These are phyloP conservation scores for Debaryomyces coudertii DNA, from an alignment of 1,139 yeast genomes.

Conservation along the genomic window DNA sequence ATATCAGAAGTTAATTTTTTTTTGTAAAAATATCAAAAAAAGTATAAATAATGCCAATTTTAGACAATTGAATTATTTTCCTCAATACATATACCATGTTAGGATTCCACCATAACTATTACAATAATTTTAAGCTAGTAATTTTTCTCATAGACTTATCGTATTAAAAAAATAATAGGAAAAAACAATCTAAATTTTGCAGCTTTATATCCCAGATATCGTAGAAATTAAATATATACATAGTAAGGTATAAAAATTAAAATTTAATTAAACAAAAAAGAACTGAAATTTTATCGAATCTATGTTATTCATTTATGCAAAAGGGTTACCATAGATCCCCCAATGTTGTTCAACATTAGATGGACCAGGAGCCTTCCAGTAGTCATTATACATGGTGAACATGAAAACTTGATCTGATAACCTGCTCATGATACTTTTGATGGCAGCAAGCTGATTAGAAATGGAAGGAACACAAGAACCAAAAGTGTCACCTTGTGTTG, in stretches of 20 bases:
- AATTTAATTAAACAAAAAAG: background rate
- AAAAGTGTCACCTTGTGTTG: slow-evolving; percentile 64
- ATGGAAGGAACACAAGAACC: slow-evolving; percentile 75
- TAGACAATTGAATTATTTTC: too few relatives aligned
- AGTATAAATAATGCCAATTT: too few relatives aligned
- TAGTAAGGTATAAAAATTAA: slow-evolving; percentile 3
- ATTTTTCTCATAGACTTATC: too few relatives aligned
- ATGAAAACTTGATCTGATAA: slow-evolving; percentile 61
- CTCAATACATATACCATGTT: too few relatives aligned
- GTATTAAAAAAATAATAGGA: background rate
- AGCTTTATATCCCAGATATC: background rate
- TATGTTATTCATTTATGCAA: slow-evolving; percentile 14
- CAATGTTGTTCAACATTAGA: slow-evolving; percentile 72
- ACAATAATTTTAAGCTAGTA: too few relatives aligned
- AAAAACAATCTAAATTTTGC: background rate
- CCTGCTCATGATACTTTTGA: slow-evolving; percentile 54
- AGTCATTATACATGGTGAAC: slow-evolving; percentile 75
- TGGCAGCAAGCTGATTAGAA: slow-evolving; percentile 62
- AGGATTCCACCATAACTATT: too few relatives aligned
- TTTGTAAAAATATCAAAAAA: too few relatives aligned
- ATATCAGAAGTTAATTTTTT: too few relatives aligned
- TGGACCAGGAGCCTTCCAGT: slow-evolving; percentile 75
- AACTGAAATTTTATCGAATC: background rate
- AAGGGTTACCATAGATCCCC: slow-evolving; percentile 56
- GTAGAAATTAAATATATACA: background rate